A percentile compares a stretch with the other conserved stretches of the same genome.
These are phyloP conservation scores for Cotoneaster glaucophyllus DNA, from an alignment of 306 rosid genomes.

Conservation along the genomic window DNA sequence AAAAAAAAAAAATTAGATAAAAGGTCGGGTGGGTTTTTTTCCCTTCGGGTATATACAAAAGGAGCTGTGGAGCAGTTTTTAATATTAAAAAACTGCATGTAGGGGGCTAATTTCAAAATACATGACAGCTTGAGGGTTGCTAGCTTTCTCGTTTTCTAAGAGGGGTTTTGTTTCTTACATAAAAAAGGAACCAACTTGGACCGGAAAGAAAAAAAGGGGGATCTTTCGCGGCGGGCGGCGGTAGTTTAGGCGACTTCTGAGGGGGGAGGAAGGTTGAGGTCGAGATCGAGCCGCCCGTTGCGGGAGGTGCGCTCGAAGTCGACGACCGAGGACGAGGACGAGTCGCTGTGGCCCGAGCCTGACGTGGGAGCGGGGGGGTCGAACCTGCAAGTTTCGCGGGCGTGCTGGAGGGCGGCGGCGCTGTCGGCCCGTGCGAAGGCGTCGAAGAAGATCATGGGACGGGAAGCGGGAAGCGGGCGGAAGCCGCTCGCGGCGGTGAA, in stretches of 20 bases:
- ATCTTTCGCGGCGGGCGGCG: not conserved
- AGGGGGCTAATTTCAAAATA: constrained; percentile 1
- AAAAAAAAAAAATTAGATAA: not conserved
- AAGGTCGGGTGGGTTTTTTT: not conserved
- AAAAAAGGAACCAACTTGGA: not conserved
- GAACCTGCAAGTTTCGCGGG: constrained; percentile 35
- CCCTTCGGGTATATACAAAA: not conserved
- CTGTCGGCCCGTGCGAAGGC: constrained; percentile 40
- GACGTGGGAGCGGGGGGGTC: constrained; percentile 2
- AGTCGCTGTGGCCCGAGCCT: constrained; percentile 31
- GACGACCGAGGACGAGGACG: constrained; percentile 47
- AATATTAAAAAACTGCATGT: not conserved
- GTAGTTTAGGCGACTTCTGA: constrained; percentile 46
- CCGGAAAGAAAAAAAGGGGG: not conserved
- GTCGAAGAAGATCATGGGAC: constrained; percentile 46
- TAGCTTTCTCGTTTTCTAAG: constrained; percentile 1
- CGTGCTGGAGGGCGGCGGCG: not conserved
- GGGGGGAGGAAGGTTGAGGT: constrained; percentile 63
- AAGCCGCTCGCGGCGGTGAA: constrained; percentile 9
- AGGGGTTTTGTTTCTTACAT: not conserved
- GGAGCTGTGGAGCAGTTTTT: constrained; percentile 2
- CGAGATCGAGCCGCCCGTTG: constrained; percentile 44
- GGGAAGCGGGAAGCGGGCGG: constrained; percentile 23
- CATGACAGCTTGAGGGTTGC: constrained; percentile 8
- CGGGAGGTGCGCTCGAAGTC: constrained; percentile 30